Conservation (phyloP, 805 yeast genomes). For the Saturnispora saitoi region DNA sequence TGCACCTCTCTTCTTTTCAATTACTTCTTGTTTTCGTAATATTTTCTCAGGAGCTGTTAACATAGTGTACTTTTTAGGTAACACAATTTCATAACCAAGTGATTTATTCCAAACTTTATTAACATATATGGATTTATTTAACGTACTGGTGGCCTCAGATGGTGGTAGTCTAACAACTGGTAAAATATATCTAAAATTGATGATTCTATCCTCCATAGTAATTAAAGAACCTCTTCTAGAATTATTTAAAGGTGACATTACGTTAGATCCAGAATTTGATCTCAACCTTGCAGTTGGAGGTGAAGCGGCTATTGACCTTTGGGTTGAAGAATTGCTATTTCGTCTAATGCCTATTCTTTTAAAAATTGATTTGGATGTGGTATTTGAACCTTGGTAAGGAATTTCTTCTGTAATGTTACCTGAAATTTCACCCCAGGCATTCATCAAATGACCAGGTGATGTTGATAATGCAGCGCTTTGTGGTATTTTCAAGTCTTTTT, state of each 20-base stretch:
- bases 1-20: conserved; percentile 3
- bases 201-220: conserved; percentile 17
- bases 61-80: conserved; percentile 62
- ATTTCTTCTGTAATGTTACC: not conserved
- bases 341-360: conserved; percentile 21
- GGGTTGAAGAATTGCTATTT: conserved; percentile 8
- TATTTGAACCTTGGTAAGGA: not conserved
- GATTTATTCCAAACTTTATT: conserved; percentile 69
- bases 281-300: conserved; percentile 8
- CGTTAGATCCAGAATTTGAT: conserved; percentile 3
- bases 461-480: conserved; percentile 29
- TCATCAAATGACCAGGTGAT: conserved; percentile 24
- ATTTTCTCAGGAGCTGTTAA: conserved; percentile 36
- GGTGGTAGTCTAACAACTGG: conserved; percentile 51
- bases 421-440: not conserved
- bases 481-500: conserved; percentile 21
- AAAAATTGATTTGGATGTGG: conserved; percentile 15
- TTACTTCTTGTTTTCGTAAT: conserved; percentile 3
- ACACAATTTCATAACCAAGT: conserved; percentile 59
- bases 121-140: conserved; percentile 69
- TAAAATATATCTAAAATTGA: conserved; percentile 30
- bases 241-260: not conserved
- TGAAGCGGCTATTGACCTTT: conserved; percentile 9
- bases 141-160: conserved; percentile 45
- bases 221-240: conserved; percentile 3